Conservation (phyloP, 1,139 yeast species). For the Yamadazyma oceani region DNA sequence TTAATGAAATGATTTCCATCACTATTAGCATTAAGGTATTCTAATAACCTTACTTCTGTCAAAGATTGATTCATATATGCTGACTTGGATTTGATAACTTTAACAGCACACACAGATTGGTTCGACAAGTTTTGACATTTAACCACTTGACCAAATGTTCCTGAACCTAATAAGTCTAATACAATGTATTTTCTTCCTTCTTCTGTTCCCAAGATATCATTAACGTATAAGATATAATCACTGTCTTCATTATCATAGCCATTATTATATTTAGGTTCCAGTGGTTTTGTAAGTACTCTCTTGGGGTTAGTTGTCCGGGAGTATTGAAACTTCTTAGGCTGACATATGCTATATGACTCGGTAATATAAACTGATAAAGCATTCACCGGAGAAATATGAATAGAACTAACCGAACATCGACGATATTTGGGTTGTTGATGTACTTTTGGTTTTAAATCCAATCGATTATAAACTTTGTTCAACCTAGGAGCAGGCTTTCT, state of each 20-base stretch:
- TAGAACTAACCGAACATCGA: constrained; percentile 75
- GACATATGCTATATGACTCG: constrained; percentile 82
- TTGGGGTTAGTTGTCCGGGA: constrained; percentile 85
- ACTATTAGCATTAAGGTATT: constrained; percentile 71
- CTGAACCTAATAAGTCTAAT: constrained; percentile 88
- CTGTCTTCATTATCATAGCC: constrained; percentile 88
- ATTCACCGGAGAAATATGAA: constrained; percentile 80
- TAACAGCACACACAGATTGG: constrained; percentile 90
- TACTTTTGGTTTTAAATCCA: constrained; percentile 63
- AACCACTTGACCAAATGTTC: constrained; percentile 98
- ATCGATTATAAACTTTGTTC: constrained; percentile 35
- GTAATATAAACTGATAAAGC: constrained; percentile 80
- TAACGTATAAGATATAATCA: constrained; percentile 90
- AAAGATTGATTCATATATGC: constrained; percentile 90
- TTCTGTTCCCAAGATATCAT: constrained; percentile 87
- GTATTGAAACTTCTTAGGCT: constrained; percentile 78
- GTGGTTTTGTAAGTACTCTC: constrained; percentile 89
- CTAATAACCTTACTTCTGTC: constrained; percentile 86
- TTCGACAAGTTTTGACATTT: constrained; percentile 91
- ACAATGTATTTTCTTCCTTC: constrained; percentile 88
- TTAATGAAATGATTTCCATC: constrained; percentile 76
- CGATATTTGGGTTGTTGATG: constrained; percentile 74
- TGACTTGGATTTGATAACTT: constrained; percentile 89
- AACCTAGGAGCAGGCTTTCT: constrained; percentile 42
- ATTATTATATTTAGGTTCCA: constrained; percentile 76